Percentiles rank a stretch among this genome's conserved stretches.
These are phyloP conservation scores for Dryadomyces quercivorus DNA, from an alignment of 2,329 filamentous ascomycete species.

Conservation along the genomic window DNA sequence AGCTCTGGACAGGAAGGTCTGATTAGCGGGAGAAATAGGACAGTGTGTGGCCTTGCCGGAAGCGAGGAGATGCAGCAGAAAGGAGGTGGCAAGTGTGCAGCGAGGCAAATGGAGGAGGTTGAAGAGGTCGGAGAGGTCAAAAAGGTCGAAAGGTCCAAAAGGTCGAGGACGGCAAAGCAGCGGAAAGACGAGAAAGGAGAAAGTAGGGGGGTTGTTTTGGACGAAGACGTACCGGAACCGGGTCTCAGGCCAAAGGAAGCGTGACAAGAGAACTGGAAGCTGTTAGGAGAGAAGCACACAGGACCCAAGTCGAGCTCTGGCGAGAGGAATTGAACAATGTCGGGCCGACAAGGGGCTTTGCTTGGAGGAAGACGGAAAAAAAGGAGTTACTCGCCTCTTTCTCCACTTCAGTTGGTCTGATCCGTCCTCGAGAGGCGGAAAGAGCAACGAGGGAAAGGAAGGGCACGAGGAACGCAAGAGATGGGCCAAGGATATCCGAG, in stretches of 20 bases:
- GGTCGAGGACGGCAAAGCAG: neutral
- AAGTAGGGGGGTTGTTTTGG: neutral
- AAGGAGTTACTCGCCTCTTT: neutral
- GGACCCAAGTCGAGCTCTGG: neutral
- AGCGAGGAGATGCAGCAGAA: neutral
- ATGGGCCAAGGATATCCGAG: neutral
- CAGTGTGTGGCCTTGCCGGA: too few relatives aligned
- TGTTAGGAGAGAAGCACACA: neutral
- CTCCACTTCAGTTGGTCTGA: neutral
- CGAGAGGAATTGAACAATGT: neutral
- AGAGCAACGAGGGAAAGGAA: neutral
- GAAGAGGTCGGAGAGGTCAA: neutral
- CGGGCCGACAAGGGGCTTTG: neutral
- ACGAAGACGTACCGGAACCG: neutral
- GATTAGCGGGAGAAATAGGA: neutral
- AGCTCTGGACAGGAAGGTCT: too few relatives aligned
- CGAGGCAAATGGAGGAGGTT: neutral
- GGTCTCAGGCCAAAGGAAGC: slow-evolving; percentile 7
- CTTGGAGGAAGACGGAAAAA: slow-evolving; percentile 1
- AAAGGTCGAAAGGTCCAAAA: neutral
- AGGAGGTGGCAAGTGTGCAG: neutral
- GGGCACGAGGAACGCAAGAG: neutral
- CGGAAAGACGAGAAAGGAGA: neutral
- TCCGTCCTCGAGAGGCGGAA: neutral
- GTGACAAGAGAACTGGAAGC: neutral